Conservation (phyloP, 345 rosid genomes). For the Eucalyptus leucophloia region DNA sequence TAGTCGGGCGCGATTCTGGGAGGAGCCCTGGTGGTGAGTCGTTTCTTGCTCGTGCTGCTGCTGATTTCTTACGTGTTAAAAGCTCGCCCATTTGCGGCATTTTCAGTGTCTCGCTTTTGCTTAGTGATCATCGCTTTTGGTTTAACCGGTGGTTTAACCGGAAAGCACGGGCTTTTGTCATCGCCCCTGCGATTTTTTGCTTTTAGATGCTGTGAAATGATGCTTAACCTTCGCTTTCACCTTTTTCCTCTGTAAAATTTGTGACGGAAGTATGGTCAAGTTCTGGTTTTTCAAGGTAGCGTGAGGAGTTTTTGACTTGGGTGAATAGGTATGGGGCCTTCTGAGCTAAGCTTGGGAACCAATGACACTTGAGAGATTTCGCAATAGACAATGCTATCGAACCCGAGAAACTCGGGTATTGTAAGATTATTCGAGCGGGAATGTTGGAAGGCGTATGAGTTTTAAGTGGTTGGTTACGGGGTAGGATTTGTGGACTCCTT, state of each 20-base stretch:
- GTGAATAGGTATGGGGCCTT: background rate
- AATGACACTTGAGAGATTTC: background rate
- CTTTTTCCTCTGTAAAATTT: background rate
- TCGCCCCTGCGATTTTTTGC: background rate
- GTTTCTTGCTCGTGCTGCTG: background rate
- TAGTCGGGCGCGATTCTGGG: background rate
- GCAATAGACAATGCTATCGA: background rate
- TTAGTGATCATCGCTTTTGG: background rate
- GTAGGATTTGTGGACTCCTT: background rate
- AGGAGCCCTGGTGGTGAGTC: background rate
- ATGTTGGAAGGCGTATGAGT: background rate
- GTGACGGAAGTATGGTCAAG: background rate
- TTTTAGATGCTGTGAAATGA: background rate
- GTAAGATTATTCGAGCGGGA: background rate
- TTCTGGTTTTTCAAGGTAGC: background rate
- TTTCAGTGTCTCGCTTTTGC: background rate
- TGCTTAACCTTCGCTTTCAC: background rate
- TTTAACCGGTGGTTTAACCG: background rate
- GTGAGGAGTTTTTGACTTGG: background rate
- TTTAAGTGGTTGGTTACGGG: background rate
- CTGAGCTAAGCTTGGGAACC: background rate
- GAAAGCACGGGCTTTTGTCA: background rate
- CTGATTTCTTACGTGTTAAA: background rate
- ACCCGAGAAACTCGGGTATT: background rate
- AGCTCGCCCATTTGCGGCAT: background rate